phyloP scores from a whole-genome alignment of 139 green algal species.

The Tetraselmis chui region DNA sequence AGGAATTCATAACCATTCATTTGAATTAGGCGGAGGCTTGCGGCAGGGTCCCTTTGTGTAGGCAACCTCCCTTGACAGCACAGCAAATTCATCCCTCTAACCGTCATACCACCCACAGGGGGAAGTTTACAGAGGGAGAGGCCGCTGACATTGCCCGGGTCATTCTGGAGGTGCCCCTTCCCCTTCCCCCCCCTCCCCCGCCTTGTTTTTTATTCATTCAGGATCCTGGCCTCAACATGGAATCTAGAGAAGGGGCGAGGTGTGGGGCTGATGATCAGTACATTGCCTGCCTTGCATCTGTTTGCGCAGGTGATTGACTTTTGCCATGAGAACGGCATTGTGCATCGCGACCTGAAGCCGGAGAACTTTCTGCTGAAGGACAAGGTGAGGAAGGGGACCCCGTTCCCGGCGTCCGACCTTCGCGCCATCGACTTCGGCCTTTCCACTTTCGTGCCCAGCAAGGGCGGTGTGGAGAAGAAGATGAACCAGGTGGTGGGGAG shows the following conservation, averaged over 20 bases:
- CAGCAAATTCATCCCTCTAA: too few relatives aligned
- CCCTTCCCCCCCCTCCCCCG: background rate
- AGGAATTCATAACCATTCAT: too few relatives aligned
- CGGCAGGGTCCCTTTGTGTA: too few relatives aligned
- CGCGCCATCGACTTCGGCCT: slow-evolving; percentile 48
- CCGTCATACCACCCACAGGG: background rate
- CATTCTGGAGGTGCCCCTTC: slow-evolving; percentile 81
- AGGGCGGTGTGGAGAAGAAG: slow-evolving; percentile 26
- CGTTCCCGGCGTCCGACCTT: background rate
- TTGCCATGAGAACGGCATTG: background rate
- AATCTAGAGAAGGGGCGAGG: background rate
- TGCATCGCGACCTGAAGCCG: slow-evolving; percentile 47
- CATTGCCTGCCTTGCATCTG: background rate
- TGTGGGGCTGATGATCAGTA: background rate
- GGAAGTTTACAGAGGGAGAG: slow-evolving; percentile 4
- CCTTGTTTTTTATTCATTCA: background rate
- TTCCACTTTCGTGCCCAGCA: slow-evolving; percentile 26
- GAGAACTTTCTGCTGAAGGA: slow-evolving; percentile 50
- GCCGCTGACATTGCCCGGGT: background rate
- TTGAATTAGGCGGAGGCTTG: too few relatives aligned
- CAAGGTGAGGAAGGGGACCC: slow-evolving; percentile 26
- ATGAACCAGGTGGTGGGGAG: slow-evolving; percentile 37
- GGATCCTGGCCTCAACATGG: background rate
- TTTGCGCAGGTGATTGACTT: background rate
- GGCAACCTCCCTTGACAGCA: too few relatives aligned